Base-by-base conservation (phyloP, 208 protist genomes). In the Leishmania major region DNA sequence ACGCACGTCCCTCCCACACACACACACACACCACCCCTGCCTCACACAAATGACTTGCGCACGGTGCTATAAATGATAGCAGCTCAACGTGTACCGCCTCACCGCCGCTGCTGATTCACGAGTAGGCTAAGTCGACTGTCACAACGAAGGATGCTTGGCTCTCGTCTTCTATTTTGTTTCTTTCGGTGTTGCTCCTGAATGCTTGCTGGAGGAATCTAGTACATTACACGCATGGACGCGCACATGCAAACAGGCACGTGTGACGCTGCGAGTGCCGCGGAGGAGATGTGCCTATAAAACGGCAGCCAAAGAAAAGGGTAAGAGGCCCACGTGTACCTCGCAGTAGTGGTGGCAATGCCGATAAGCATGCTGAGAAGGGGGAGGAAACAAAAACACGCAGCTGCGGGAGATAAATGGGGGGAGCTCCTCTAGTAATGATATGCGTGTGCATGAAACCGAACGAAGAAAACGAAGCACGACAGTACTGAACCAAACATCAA, bases 381-480 rank as follows among this genome's bases (percentile, higher is more conserved):
- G 13, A 28, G 70, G 1, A 55, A 35, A 31, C n/a, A 53, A 53
- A 74, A 74, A 45, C 28, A 51, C 28, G 43, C 70, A 31, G 45
- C 49, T 78, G 35, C 49, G 13, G 59, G 57, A 10, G 43, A 57
- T 70, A 67, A 47, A 19, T 40, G n/a, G 51, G 74, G 49, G 0
- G 7, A 45, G 57, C 45, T 35, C 53, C 55, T 78, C 55, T 47
- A 51, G 25, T 78, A 60, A 40, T 40, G 19, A 49, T 55, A 19
- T 31, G 70, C 3, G 70, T 53, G 37, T 47, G 70, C 28, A 25
- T 43, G 74, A 43, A 66, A 78, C 8, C 37, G 45, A 78, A 69
- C 10, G 28, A 57, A 77, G 40, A 76, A 49, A 81, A 77, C 5
- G 53, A 74, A 74, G 69, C 40, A n/a, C 7, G 43, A 49, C 69